Percentiles rank a stretch among this genome's conserved stretches.
Evolutionary conservation across 768 basidiomycete species (phyloP).

Genomic region (Tylopilus balloui): DNA sequence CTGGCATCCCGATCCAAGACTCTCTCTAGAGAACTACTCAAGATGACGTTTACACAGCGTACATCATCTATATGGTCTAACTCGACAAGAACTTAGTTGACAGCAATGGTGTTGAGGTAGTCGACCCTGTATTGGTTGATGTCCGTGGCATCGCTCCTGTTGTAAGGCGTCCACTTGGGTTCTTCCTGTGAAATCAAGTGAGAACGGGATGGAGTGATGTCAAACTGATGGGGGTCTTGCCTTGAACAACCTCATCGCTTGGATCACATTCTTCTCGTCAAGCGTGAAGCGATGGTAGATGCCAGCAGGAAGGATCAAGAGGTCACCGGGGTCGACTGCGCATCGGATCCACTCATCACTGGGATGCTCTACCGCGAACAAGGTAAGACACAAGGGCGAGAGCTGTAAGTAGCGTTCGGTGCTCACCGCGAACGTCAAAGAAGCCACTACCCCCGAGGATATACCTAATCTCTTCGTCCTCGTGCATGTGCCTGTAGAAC

Average conservation of each 20-base stretch:
- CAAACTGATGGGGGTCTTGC: conserved; percentile 32
- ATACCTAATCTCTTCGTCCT: conserved; percentile 95
- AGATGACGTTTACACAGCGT: not conserved
- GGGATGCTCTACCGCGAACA: conserved; percentile 48
- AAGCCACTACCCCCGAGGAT: conserved; percentile 81
- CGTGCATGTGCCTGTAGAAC: conserved; percentile 74
- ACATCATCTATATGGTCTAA: not conserved
- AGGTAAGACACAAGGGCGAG: not conserved
- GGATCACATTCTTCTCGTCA: conserved; percentile 67
- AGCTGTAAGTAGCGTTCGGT: too few species aligned
- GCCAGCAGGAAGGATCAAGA: conserved; percentile 83
- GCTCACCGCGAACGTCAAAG: conserved; percentile 85
- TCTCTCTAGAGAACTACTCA: not conserved
- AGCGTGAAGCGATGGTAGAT: conserved; percentile 96
- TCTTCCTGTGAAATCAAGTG: conserved; percentile 56
- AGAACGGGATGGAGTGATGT: not conserved
- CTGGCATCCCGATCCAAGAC: not conserved
- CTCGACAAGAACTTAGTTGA: conserved; percentile 20
- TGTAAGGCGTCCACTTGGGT: conserved; percentile 84
- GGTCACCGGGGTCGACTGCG: conserved; percentile 70
- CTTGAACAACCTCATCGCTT: conserved; percentile 83
- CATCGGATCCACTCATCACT: conserved; percentile 80
- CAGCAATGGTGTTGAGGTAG: conserved; percentile 52
- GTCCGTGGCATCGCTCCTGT: conserved; percentile 60
- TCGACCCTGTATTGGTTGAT: conserved; percentile 54